These are phyloP conservation scores for Salix brachista DNA, from an alignment of 345 rosid genomes.

Conservation along the genomic window DNA sequence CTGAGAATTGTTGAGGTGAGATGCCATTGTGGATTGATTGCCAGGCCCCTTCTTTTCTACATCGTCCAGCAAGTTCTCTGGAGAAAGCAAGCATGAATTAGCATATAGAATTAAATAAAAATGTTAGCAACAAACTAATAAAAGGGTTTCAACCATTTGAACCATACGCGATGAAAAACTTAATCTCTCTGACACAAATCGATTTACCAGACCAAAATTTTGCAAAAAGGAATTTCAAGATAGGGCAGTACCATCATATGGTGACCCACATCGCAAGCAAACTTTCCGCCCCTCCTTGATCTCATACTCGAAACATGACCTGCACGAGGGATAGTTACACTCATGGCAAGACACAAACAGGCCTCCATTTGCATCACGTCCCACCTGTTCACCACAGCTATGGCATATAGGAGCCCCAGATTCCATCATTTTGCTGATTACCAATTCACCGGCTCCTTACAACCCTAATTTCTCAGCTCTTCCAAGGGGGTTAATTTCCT, in stretches of 20 bases:
- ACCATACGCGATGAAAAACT: neutral
- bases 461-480: slow-evolving; percentile 9
- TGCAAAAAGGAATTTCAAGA: neutral
- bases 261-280: slow-evolving; percentile 77
- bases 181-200: neutral
- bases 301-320: slow-evolving; percentile 77
- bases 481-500: neutral
- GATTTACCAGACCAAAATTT: neutral
- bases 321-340: slow-evolving; percentile 86
- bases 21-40: slow-evolving; percentile 37
- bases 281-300: slow-evolving; percentile 72
- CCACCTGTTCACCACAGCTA: slow-evolving; percentile 80
- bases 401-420: slow-evolving; percentile 69
- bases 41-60: slow-evolving; percentile 42
- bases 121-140: neutral
- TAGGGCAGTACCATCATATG: slow-evolving; percentile 51
- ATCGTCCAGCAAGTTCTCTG: slow-evolving; percentile 61
- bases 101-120: neutral
- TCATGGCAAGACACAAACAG: slow-evolving; percentile 76
- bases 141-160: neutral
- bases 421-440: slow-evolving; percentile 58
- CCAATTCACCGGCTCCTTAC: neutral
- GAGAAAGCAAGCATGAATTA: too few relatives aligned
- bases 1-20: slow-evolving; percentile 50
- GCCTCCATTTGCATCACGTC: slow-evolving; percentile 58